Conservation (phyloP, 2,329 filamentous ascomycete genomes). For the Scorias spongiosa region DNA sequence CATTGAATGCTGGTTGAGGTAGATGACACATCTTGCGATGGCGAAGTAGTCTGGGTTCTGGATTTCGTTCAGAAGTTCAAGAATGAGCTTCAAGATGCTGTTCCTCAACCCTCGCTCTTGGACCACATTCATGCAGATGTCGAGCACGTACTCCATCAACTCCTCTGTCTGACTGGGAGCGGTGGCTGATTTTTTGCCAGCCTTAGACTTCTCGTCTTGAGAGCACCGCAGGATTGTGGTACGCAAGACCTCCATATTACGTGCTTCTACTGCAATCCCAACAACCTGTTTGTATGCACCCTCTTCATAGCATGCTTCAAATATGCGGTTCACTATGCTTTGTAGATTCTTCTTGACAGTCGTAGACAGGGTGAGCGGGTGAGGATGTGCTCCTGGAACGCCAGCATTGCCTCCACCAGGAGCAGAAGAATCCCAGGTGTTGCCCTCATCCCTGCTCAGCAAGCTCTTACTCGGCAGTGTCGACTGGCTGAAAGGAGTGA, state of each 20-base stretch:
- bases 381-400: constrained; percentile 38
- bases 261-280: constrained; percentile 88
- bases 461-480: constrained; percentile 87
- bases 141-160: constrained; percentile 87
- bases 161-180: constrained; percentile 59
- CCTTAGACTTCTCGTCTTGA: constrained; percentile 55
- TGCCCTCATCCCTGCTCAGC: constrained; percentile 64
- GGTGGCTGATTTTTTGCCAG: constrained; percentile 42
- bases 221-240: constrained; percentile 79
- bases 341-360: constrained; percentile 69
- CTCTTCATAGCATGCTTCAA: constrained; percentile 74
- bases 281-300: constrained; percentile 91
- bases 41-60: constrained; percentile 92
- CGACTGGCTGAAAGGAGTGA: constrained; percentile 89
- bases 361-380: constrained; percentile 51
- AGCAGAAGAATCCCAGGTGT: constrained; percentile 41
- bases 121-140: constrained; percentile 95
- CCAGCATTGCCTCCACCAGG: constrained; percentile 42
- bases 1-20: constrained; percentile 81
- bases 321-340: constrained; percentile 71
- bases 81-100: constrained; percentile 73
- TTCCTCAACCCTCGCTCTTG: constrained; percentile 79
- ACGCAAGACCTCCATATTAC: constrained; percentile 75
- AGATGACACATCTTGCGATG: constrained; percentile 94
- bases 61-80: constrained; percentile 90